Evolutionary conservation across 108 stramenopile genomes (phyloP).

Genomic region (Tribonema minus): DNA sequence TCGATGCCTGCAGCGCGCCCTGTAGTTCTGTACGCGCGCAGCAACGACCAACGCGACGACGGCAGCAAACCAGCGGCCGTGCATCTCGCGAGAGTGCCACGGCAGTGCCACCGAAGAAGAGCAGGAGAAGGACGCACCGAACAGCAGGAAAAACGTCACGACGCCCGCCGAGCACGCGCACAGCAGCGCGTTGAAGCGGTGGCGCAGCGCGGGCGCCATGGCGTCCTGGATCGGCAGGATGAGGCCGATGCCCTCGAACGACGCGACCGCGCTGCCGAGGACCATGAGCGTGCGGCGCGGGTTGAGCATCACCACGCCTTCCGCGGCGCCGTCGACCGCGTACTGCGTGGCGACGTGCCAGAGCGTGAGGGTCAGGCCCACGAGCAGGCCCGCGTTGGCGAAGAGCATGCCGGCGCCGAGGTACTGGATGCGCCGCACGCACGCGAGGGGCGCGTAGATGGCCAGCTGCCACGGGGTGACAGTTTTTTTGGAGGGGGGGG

Average conservation of each 20-base stretch:
- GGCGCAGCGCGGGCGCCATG: constrained; percentile 12
- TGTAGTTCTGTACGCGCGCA: no score
- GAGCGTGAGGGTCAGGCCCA: background rate
- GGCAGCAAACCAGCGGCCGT: no score
- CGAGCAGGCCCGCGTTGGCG: constrained; percentile 7
- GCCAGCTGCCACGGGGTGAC: background rate
- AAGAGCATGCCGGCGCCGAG: constrained; percentile 21
- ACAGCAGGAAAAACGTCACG: background rate
- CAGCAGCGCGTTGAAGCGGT: constrained; percentile 9
- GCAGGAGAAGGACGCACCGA: constrained; percentile 11
- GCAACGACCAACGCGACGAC: no score
- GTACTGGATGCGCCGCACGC: constrained; percentile 17
- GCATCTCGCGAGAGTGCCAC: no score
- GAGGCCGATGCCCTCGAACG: constrained; percentile 29
- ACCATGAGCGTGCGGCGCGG: constrained; percentile 1
- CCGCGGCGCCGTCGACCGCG: no score
- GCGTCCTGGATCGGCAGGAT: constrained; percentile 33
- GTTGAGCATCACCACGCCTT: no score
- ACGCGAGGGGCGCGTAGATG: constrained; percentile 6
- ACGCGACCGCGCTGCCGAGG: constrained; percentile 7
- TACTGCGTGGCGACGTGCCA: no score
- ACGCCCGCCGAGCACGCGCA: constrained; percentile 19
- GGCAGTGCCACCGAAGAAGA: no score
- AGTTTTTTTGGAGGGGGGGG: no score
- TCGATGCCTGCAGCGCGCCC: no score